A percentile compares a stretch with the other conserved stretches of the same genome.
Evolutionary conservation across 2,329 filamentous ascomycete species (phyloP).

Genomic region (Dendryphion nanum): DNA sequence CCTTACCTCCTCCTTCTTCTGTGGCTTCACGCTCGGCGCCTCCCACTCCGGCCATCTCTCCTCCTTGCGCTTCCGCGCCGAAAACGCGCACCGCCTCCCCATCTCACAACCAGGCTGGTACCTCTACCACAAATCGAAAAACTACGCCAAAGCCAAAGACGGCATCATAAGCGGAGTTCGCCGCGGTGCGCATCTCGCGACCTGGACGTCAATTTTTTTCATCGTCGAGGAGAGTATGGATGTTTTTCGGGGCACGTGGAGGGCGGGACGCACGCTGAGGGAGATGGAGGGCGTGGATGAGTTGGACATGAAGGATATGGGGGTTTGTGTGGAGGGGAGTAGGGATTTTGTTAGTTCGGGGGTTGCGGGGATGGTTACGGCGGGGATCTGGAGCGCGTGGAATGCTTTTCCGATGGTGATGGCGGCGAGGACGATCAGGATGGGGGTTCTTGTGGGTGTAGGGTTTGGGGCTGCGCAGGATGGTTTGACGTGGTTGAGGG

Average conservation of each 20-base stretch:
- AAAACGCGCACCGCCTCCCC: constrained; percentile 93
- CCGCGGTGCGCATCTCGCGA: constrained; percentile 68
- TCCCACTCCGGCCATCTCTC: constrained; percentile 71
- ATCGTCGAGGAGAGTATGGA: constrained; percentile 84
- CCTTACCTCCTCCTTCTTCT: constrained; percentile 60
- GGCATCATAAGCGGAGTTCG: constrained; percentile 75
- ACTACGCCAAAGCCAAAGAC: constrained; percentile 79
- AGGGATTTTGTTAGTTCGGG: constrained; percentile 77
- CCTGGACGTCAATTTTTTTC: constrained; percentile 76
- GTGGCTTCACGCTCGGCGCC: constrained; percentile 70
- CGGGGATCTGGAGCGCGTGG: constrained; percentile 83
- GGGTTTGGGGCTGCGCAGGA: constrained; percentile 82
- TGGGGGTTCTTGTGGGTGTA: constrained; percentile 75
- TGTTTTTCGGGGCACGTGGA: constrained; percentile 53
- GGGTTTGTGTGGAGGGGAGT: constrained; percentile 36
- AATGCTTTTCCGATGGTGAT: constrained; percentile 74
- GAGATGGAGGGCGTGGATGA: constrained; percentile 39
- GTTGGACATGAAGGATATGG: constrained; percentile 26
- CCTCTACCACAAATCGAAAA: constrained; percentile 98
- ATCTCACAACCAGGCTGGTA: constrained; percentile 85
- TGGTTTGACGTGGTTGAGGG: constrained; percentile 50
- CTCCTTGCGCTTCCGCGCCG: constrained; percentile 83
- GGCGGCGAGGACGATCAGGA: constrained; percentile 64
- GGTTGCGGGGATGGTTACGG: constrained; percentile 78
- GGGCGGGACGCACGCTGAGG: constrained; percentile 41